Conservation (phyloP, 2,329 filamentous ascomycete species). For the Claviceps spartinae region DNA sequence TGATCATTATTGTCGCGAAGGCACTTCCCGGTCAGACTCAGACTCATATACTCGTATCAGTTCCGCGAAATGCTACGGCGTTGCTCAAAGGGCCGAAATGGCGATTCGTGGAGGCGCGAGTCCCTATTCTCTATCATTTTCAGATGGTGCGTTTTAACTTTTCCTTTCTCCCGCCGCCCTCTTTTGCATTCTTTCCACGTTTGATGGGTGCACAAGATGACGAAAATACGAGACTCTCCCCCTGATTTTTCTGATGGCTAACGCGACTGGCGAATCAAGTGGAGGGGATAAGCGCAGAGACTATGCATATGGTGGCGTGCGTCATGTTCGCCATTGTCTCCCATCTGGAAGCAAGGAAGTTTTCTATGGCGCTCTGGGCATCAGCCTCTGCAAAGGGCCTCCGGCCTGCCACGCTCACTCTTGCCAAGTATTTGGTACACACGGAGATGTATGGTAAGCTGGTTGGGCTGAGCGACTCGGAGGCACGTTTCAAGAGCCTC, state of each 20-base stretch:
- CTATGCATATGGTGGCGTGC: constrained; percentile 17
- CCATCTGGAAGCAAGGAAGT: constrained; percentile 1
- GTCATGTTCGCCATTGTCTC: constrained; percentile 12
- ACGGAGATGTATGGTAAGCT: constrained; percentile 10
- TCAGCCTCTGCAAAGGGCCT: constrained; percentile 19
- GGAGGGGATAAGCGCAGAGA: constrained; percentile 9
- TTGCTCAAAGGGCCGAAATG: constrained; percentile 11
- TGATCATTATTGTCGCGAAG: background rate
- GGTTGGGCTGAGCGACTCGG: constrained; percentile 9
- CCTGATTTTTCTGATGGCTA: background rate
- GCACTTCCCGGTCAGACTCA: background rate
- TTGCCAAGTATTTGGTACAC: constrained; percentile 12
- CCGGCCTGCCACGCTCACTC: constrained; percentile 17
- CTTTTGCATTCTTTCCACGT: background rate
- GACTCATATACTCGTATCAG: constrained; percentile 10
- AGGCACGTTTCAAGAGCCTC: constrained; percentile 18
- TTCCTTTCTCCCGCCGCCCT: background rate
- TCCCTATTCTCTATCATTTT: constrained; percentile 11
- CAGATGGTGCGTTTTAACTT: constrained; percentile 11
- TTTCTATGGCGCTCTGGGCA: constrained; percentile 16
- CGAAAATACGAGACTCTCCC: background rate
- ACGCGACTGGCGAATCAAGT: background rate
- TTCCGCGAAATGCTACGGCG: constrained; percentile 13
- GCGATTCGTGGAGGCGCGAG: constrained; percentile 11
- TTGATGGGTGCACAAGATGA: background rate